Evolutionary conservation across 2,329 filamentous ascomycete genomes (phyloP), one percentile per base, ranked within the genome.

Genomic region (Ophiognomonia clavigignenti-juglandacearum): DNA sequence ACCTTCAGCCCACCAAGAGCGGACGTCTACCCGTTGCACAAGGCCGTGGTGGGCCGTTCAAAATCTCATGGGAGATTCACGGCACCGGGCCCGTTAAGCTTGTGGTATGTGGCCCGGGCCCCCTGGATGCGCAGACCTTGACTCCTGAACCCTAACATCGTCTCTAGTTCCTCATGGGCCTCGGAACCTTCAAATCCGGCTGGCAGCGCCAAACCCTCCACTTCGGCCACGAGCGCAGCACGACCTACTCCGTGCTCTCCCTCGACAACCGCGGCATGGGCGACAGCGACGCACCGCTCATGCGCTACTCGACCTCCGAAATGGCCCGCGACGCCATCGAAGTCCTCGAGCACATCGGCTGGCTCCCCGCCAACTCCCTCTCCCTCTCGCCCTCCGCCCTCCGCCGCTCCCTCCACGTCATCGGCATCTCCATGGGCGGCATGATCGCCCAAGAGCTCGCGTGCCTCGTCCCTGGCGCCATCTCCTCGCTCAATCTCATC

Each of bases 361-460:
- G 87, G 86, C 81, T 61, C 10, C 55, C 55, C 22, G 36, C 9
- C 22, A 43, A 18, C 24, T 43, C 9, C 3, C 34, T 24, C 23
- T 64, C 36, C 24, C 40, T 47, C 3, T 45, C 61, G 8, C 61
- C 49, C 39, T 14, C 18, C 9, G 14, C 13, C 7, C 31, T n/a
- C 13, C 13, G 32, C 13, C 74, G 60, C 57, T 72, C 57, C 67
- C 74, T 70, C 62, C 82, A 96, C 67, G 63, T 95, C 43, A 72
- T 86, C 27, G 90, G 89, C 47, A 82, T 92, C 54, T 88, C 84
- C 50, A 86, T 95, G 77, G 89, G 89, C 53, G 89, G 90, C 59
- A 95, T 96, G 90, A 92, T 96, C 57, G 81, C 87, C 3, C 90
- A 95, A 65, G 90, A 96, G 67, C 60, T 96, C 4, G 80, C 75